Conservation (phyloP, 805 yeast species). For the Nakazawaea molendinolei region DNA sequence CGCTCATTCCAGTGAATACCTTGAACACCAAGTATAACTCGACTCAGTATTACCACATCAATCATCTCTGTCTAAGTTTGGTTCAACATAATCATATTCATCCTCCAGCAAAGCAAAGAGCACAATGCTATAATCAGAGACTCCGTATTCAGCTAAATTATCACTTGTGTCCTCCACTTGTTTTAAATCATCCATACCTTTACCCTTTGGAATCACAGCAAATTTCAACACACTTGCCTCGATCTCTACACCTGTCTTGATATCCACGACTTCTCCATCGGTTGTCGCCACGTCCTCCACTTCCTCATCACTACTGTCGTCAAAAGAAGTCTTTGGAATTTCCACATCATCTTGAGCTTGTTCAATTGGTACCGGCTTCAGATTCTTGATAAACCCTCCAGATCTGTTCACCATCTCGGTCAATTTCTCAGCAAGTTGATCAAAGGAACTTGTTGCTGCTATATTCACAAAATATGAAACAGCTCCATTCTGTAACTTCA, state of each 20-base stretch:
- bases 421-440: constrained; percentile 24
- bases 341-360: constrained; percentile 25
- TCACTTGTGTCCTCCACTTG: background rate
- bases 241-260: constrained; percentile 15
- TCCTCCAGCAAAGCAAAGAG: constrained; percentile 34
- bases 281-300: constrained; percentile 11
- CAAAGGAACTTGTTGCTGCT: constrained; percentile 17
- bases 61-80: constrained; percentile 12
- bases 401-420: constrained; percentile 33
- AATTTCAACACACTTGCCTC: constrained; percentile 24
- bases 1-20: too few species aligned
- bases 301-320: constrained; percentile 26
- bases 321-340: constrained; percentile 33
- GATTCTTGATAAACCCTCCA: constrained; percentile 38
- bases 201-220: constrained; percentile 28
- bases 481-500: constrained; percentile 28
- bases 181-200: constrained; percentile 23
- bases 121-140: constrained; percentile 33
- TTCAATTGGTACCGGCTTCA: constrained; percentile 22
- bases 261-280: background rate
- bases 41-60: background rate
- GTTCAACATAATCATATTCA: constrained; percentile 25
- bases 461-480: constrained; percentile 27
- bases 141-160: too few species aligned
- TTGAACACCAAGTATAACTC: too few species aligned